Conservation (phyloP, 2,329 filamentous ascomycete species). For the Venturia nashicola region DNA sequence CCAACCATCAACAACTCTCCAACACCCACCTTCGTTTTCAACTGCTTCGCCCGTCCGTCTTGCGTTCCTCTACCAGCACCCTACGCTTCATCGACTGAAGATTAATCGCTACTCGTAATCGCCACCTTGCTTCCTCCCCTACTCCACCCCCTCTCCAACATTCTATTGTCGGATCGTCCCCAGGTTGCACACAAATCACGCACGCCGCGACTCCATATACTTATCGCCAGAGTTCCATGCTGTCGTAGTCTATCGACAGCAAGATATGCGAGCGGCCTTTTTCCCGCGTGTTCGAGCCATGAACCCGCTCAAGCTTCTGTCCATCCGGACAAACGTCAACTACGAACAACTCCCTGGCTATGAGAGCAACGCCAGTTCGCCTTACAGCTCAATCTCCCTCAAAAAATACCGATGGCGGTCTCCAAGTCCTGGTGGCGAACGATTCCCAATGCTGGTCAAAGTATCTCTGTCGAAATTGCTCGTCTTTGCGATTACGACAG, state of each 20-base stretch:
- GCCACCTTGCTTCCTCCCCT: neutral
- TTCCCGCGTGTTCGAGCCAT: constrained; percentile 21
- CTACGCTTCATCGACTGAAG: neutral
- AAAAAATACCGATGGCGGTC: constrained; percentile 28
- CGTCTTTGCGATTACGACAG: constrained; percentile 24
- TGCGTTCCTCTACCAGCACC: neutral
- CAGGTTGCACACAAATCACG: neutral
- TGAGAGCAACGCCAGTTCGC: constrained; percentile 28
- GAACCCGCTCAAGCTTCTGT: constrained; percentile 33
- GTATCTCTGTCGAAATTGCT: constrained; percentile 30
- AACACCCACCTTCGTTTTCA: neutral
- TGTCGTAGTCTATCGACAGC: neutral
- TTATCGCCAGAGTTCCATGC: neutral
- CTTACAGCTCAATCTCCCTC: constrained; percentile 22
- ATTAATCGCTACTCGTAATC: neutral
- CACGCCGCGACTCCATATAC: constrained; percentile 4
- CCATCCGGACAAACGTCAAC: constrained; percentile 28
- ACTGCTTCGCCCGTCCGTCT: neutral
- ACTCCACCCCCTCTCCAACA: neutral
- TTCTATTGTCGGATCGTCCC: neutral
- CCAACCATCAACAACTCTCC: neutral
- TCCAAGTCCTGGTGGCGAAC: constrained; percentile 18
- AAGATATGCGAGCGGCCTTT: constrained; percentile 14
- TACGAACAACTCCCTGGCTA: constrained; percentile 33
- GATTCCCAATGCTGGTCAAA: constrained; percentile 15